These are phyloP conservation scores for Pterocarpus santalinus DNA, from an alignment of 306 rosid species.

Conservation along the genomic window DNA sequence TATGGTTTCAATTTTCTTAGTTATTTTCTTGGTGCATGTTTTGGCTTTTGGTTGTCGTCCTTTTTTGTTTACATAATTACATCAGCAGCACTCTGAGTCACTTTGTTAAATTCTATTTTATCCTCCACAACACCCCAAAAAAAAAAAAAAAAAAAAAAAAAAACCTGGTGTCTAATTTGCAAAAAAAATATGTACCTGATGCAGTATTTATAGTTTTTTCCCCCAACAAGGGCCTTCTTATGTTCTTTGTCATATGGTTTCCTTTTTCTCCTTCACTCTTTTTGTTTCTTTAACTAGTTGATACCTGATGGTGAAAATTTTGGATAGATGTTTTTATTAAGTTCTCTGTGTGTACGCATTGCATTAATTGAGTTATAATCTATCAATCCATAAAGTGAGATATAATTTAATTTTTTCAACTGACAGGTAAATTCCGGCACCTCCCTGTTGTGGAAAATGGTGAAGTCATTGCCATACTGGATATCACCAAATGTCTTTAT, in stretches of 20 bases:
- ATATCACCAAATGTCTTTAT: conserved; percentile 92
- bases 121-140: neutral
- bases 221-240: neutral
- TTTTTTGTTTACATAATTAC: neutral
- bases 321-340: conserved; percentile 16
- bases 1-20: neutral
- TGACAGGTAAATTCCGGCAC: conserved; percentile 93
- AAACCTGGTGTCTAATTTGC: too few relatives aligned
- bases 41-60: neutral
- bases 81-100: neutral
- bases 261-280: neutral
- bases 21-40: conserved; percentile 7
- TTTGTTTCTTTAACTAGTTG: conserved; percentile 26
- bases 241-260: conserved; percentile 11
- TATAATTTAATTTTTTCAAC: conserved; percentile 29
- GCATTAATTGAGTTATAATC: neutral
- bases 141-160: too few relatives aligned
- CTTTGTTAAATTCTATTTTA: neutral
- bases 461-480: conserved; percentile 92
- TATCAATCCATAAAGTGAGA: conserved; percentile 26
- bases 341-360: neutral
- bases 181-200: too few relatives aligned
- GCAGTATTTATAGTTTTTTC: too few relatives aligned
- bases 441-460: conserved; percentile 98
- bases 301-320: conserved; percentile 17